Evolutionary conservation across 2,329 filamentous ascomycete species (phyloP).

Genomic region (Aspergillus puulaauensis): DNA sequence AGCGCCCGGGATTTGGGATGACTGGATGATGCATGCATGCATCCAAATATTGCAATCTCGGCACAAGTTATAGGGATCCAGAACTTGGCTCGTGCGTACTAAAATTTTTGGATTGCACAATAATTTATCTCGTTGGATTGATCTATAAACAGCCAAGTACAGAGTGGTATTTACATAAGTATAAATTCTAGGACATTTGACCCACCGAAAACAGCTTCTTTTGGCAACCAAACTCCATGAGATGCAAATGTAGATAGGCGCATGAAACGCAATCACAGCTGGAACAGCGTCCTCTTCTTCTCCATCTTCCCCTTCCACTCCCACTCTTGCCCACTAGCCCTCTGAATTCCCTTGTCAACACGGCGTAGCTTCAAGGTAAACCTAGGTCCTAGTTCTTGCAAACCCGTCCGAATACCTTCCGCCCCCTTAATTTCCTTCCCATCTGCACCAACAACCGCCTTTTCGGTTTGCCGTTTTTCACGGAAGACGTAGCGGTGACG

Average conservation of each 20-base stretch:
- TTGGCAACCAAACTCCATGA: slow-evolving; percentile 17
- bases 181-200: neutral
- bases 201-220: neutral
- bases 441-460: slow-evolving; percentile 76
- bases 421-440: slow-evolving; percentile 82
- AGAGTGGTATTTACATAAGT: slow-evolving; percentile 7
- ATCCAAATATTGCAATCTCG: neutral
- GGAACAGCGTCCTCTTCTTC: slow-evolving; percentile 90
- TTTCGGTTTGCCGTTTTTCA: slow-evolving; percentile 83
- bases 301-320: slow-evolving; percentile 96
- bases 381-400: slow-evolving; percentile 86
- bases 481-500: slow-evolving; percentile 91
- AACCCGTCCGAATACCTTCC: slow-evolving; percentile 77
- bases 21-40: neutral
- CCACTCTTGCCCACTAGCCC: slow-evolving; percentile 79
- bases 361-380: slow-evolving; percentile 85
- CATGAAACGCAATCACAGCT: slow-evolving; percentile 57
- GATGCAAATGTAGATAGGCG: slow-evolving; percentile 10
- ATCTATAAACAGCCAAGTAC: slow-evolving; percentile 1
- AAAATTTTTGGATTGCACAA: neutral
- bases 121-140: neutral
- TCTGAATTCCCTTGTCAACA: slow-evolving; percentile 85
- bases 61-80: neutral
- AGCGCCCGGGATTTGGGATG: neutral
- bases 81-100: neutral